Evolutionary conservation across 164 flowering plant genomes (phyloP).

Genomic region (Stephania cephalantha): DNA sequence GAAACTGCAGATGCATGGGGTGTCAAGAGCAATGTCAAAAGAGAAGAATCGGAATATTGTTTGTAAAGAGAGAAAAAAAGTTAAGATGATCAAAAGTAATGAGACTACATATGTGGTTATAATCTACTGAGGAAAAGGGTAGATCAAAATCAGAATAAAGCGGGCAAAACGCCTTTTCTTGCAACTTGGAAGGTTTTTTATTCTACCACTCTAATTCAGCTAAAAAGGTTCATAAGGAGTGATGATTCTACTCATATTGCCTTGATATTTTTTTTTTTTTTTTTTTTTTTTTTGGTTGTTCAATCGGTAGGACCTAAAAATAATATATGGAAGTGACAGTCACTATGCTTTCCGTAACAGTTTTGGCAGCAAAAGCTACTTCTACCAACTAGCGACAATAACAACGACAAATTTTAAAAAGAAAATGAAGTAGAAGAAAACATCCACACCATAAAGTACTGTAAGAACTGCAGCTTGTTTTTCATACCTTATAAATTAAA

Average conservation of each 20-base stretch:
- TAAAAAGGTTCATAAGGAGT: background rate
- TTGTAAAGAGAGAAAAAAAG: background rate
- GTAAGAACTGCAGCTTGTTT: conserved; percentile 1
- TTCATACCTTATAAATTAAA: background rate
- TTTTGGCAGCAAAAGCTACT: background rate
- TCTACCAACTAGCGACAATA: conserved; percentile 13
- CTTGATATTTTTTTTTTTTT: conserved; percentile 12
- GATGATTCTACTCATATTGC: conserved; percentile 29
- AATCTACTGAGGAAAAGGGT: conserved; percentile 12
- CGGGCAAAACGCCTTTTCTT: conserved; percentile 29
- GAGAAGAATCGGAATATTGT: background rate
- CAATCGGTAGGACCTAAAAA: conserved; percentile 26
- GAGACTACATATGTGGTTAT: background rate
- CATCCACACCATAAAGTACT: conserved; percentile 7
- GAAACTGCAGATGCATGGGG: background rate
- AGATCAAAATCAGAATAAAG: conserved; percentile 32
- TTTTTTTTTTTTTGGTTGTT: conserved; percentile 17
- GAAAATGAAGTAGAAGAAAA: background rate
- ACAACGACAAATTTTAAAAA: background rate
- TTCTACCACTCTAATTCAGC: background rate
- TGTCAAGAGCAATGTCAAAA: background rate
- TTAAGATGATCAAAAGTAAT: background rate
- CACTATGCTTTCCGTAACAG: background rate
- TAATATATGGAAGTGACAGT: conserved; percentile 1
- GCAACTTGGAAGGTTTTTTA: conserved; percentile 34